Evolutionary conservation across 495 filamentous ascomycete species (phyloP).

Genomic region (Elaphomyces granulatus): DNA sequence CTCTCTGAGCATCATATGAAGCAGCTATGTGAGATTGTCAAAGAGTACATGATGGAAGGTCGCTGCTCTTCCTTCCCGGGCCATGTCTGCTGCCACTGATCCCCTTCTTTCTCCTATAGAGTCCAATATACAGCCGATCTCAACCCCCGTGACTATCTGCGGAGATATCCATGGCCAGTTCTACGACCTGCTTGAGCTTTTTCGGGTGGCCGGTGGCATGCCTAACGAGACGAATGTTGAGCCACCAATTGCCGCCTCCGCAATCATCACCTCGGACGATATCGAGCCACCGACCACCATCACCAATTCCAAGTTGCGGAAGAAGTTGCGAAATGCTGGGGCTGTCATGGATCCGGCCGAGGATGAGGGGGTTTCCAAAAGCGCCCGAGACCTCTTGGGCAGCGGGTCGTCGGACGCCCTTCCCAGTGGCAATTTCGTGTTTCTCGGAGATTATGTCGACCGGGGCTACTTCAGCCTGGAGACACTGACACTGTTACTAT

Average conservation of each 20-base stretch:
- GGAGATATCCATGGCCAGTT: constrained; percentile 99
- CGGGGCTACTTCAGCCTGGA: constrained; percentile 95
- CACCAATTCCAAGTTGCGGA: constrained; percentile 67
- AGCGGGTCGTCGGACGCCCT: constrained; percentile 29
- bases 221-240: constrained; percentile 60
- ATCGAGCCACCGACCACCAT: constrained; percentile 79
- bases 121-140: constrained; percentile 94
- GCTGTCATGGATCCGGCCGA: constrained; percentile 29
- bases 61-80: constrained; percentile 10
- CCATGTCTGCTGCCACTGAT: neutral
- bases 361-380: constrained; percentile 15
- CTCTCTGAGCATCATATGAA: constrained; percentile 95
- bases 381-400: constrained; percentile 20
- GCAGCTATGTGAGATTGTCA: constrained; percentile 94
- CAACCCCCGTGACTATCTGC: constrained; percentile 93
- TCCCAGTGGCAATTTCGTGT: constrained; percentile 74
- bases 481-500: constrained; percentile 89
- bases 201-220: constrained; percentile 91
- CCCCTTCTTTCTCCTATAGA: constrained; percentile 42
- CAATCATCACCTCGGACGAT: constrained; percentile 67
- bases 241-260: constrained; percentile 44
- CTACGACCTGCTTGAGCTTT: constrained; percentile 94
- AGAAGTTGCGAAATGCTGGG: constrained; percentile 52
- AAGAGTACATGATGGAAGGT: constrained; percentile 98
- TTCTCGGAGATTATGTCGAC: constrained; percentile 95